Evolutionary conservation across 139 green algal genomes (phyloP).

Genomic region (Chlorella sp.): DNA sequence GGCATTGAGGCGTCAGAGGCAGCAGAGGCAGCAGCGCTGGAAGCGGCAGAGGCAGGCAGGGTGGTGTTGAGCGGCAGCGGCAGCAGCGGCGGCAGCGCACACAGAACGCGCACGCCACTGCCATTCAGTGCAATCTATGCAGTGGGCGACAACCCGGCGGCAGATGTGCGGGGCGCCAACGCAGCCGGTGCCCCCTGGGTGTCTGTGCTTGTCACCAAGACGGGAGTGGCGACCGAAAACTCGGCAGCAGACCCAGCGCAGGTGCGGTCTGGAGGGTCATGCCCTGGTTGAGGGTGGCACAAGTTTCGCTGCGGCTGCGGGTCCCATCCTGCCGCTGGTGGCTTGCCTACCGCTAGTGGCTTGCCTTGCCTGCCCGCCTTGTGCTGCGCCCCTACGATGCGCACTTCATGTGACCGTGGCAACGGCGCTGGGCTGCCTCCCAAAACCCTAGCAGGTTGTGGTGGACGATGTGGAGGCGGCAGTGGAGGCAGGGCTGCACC

Average conservation of each 20-base stretch:
- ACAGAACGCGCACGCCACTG: background rate
- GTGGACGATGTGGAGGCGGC: constrained; percentile 73
- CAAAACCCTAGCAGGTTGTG: constrained; percentile 43
- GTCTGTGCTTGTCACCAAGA: constrained; percentile 78
- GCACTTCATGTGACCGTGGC: too few species aligned
- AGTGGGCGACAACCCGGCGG: constrained; percentile 83
- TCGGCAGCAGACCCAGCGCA: constrained; percentile 57
- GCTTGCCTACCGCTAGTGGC: too few species aligned
- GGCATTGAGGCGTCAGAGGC: constrained; percentile 28
- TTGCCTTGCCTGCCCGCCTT: too few species aligned
- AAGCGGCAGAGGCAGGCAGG: too few species aligned
- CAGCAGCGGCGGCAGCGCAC: background rate
- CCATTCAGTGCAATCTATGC: constrained; percentile 69
- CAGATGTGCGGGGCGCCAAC: constrained; percentile 81
- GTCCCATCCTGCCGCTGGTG: too few species aligned
- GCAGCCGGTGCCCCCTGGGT: constrained; percentile 73
- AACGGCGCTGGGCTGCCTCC: too few species aligned
- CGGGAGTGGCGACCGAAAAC: constrained; percentile 75
- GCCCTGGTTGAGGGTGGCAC: background rate
- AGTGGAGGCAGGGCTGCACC: constrained; percentile 72
- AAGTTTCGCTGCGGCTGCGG: background rate
- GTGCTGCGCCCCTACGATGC: too few species aligned
- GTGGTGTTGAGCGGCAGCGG: too few species aligned
- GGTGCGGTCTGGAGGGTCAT: background rate
- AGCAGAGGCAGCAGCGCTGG: background rate